Conservation (phyloP, 192 early-diverging fungal species). For the Gamsiella multidivaricata region DNA sequence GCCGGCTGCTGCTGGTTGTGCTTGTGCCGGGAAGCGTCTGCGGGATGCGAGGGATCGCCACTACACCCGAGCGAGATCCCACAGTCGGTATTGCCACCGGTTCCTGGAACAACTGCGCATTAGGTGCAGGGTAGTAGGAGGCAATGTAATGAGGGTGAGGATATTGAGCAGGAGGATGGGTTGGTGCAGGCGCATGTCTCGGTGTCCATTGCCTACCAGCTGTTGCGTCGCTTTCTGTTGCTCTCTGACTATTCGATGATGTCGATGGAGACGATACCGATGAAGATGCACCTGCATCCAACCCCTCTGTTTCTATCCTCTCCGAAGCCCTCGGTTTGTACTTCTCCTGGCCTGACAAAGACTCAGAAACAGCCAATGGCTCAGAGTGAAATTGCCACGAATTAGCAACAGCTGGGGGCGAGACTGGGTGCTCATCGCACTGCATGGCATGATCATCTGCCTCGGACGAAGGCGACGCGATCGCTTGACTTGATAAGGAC, state of each 20-base stretch:
- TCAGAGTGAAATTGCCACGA: constrained; percentile 16
- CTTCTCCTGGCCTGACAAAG: neutral
- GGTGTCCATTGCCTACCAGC: constrained; percentile 49
- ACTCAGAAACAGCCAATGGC: constrained; percentile 1
- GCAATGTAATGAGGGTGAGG: constrained; percentile 52
- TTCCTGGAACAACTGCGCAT: constrained; percentile 15
- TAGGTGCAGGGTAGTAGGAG: constrained; percentile 50
- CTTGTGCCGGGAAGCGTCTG: constrained; percentile 6
- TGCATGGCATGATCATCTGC: constrained; percentile 29
- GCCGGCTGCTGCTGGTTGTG: constrained; percentile 5
- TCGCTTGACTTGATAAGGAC: neutral
- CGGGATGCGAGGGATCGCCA: constrained; percentile 18
- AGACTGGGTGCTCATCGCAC: constrained; percentile 12
- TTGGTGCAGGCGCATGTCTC: constrained; percentile 29
- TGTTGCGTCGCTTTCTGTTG: constrained; percentile 20
- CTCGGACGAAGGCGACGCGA: neutral
- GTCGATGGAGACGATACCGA: neutral
- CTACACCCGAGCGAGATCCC: neutral
- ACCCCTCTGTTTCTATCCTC: constrained; percentile 18
- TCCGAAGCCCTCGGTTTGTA: constrained; percentile 16
- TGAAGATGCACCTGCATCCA: constrained; percentile 9
- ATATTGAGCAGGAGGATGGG: constrained; percentile 30
- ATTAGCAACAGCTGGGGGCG: neutral
- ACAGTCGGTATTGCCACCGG: neutral
- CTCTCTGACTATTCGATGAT: constrained; percentile 17